Evolutionary conservation across 2,329 filamentous ascomycete genomes (phyloP), one percentile per base, ranked within the genome.

Genomic region (Incumbomyces delicatus): DNA sequence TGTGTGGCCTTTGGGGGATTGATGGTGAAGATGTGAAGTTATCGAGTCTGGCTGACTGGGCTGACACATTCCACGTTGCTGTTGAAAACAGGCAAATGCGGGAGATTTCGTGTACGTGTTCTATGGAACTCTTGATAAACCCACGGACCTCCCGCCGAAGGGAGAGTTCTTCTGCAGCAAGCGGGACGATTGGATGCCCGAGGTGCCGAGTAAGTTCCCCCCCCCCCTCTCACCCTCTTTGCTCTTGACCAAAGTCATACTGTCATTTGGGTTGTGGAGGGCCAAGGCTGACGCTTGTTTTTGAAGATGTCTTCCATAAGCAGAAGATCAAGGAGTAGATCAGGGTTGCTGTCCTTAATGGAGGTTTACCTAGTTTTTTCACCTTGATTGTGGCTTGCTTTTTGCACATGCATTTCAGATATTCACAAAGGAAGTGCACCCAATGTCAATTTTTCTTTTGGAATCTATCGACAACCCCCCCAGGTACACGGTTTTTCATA

Each of bases 131-230:
- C 58, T 77, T 3, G 73, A 77, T 47, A 63, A 73, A 16, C 69
- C 51, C 34, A 69, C 71, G 12, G 63, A 60, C 42, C 57, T 76
- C 8, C 69, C 71, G 5, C 73, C 73, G 0, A 76, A 75, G 53
- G 74, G 73, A 0, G 73, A 77, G 51, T 77, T 77, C 60, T 77
- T 75, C 52, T 75, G 72, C 57, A 72, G 65, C 44, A 57, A 63
- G 33, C 61, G 71, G 47, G 62, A 66, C 4, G 58, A 53, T 1
- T 77, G 74, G 74, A 75, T 75, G 70, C 71, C 70, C 2, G 66
- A 71, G 54, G 61, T 74, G 41, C 63, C 63, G 33, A 61, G 70
- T 71, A 54, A 53, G 67, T 54, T 8, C 30, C n/a, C n/a, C n/a
- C n/a, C n/a, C n/a, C n/a, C n/a, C n/a, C n/a, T n/a, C n/a, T n/a